phyloP scores from a whole-genome alignment of 2,329 filamentous ascomycete species.

The Cercospora sojina region DNA sequence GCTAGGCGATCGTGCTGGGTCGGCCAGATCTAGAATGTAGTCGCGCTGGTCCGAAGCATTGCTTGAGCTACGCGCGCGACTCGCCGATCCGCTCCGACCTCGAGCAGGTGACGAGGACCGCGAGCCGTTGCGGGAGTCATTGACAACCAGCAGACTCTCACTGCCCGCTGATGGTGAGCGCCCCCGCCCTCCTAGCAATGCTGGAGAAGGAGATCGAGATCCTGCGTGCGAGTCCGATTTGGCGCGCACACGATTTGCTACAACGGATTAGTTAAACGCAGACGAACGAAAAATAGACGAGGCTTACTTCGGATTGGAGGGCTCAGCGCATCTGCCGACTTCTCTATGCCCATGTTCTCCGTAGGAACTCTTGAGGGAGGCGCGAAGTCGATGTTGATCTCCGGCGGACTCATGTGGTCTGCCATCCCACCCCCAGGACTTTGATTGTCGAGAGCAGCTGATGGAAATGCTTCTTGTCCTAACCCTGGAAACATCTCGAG shows the following conservation, averaged over 20 bases:
- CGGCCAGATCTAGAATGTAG: constrained; percentile 86
- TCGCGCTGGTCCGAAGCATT: constrained; percentile 60
- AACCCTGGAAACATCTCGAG: constrained; percentile 54
- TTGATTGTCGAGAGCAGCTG: constrained; percentile 47
- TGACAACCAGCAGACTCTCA: constrained; percentile 46
- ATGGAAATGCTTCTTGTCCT: constrained; percentile 50
- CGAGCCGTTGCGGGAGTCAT: constrained; percentile 38
- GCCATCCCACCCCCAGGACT: constrained; percentile 60
- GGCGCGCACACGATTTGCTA: constrained; percentile 52
- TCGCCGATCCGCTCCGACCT: constrained; percentile 34
- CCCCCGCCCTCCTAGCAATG: constrained; percentile 33
- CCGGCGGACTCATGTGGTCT: constrained; percentile 81
- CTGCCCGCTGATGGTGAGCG: constrained; percentile 38
- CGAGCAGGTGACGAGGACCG: constrained; percentile 46
- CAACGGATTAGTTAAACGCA: background rate
- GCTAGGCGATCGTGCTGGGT: constrained; percentile 75
- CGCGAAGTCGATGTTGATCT: constrained; percentile 91
- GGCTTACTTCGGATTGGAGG: constrained; percentile 67
- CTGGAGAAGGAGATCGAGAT: constrained; percentile 47
- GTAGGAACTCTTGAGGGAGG: constrained; percentile 59
- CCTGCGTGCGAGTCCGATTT: constrained; percentile 62
- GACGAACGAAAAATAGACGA: background rate
- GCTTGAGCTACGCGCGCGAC: constrained; percentile 51
- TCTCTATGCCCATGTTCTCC: constrained; percentile 48
- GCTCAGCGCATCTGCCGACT: constrained; percentile 74